Conservation (phyloP, 768 basidiomycete genomes). For the Lactarius hengduanensis region DNA sequence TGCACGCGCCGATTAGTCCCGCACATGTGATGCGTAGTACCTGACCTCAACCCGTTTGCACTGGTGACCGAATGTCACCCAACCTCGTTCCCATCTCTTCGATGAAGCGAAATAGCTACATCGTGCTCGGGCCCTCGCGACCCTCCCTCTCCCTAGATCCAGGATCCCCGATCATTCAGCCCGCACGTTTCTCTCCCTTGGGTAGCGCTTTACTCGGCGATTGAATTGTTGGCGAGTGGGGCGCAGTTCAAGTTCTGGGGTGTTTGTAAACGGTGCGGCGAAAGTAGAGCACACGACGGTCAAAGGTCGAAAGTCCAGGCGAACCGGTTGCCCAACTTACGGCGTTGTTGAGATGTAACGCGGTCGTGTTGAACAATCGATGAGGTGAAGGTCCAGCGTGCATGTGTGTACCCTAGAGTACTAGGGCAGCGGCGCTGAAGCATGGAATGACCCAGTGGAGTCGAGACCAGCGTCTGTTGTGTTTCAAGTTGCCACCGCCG, state of each 20-base stretch:
- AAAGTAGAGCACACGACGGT: conserved; percentile 18
- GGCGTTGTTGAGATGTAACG: not conserved
- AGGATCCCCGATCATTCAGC: conserved; percentile 42
- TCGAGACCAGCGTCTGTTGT: not conserved
- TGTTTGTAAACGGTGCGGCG: conserved; percentile 29
- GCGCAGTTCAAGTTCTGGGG: not conserved
- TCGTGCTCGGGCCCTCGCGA: too few relatives aligned
- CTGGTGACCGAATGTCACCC: conserved; percentile 48
- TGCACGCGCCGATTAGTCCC: conserved; percentile 28
- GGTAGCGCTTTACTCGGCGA: conserved; percentile 4
- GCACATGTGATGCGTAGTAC: conserved; percentile 32
- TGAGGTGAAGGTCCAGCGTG: not conserved
- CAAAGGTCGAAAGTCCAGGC: not conserved
- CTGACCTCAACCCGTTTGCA: conserved; percentile 45
- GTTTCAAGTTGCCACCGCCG: not conserved
- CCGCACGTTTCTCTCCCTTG: not conserved
- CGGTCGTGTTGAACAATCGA: not conserved
- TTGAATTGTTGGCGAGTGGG: conserved; percentile 19
- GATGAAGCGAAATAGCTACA: conserved; percentile 34
- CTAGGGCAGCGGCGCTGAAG: not conserved
- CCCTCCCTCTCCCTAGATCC: conserved; percentile 41
- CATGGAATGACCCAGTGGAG: not conserved
- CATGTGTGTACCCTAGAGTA: not conserved
- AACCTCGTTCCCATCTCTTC: conserved; percentile 48
- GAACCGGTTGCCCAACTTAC: not conserved